phyloP scores from a whole-genome alignment of 2,329 filamentous ascomycete genomes.

The Trichophyton simii region DNA sequence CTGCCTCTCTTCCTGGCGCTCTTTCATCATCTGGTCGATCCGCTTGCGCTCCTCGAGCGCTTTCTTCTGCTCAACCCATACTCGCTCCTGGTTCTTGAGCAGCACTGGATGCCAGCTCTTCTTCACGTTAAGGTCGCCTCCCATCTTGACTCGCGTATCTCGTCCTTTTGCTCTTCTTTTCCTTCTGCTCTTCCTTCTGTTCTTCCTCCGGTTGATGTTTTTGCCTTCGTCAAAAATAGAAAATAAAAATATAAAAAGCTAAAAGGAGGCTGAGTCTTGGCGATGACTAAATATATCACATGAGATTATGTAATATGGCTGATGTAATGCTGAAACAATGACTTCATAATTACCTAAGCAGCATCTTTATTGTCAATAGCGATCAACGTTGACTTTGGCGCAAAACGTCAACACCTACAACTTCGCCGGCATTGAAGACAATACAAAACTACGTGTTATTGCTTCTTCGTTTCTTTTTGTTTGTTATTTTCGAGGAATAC shows the following conservation, averaged over 20 bases:
- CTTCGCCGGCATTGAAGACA: not conserved
- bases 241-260: not conserved
- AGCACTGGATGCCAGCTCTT: conserved; percentile 89
- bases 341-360: not conserved
- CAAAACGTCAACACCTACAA: no score
- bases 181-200: not conserved
- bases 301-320: not conserved
- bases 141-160: conserved; percentile 10
- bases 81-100: conserved; percentile 77
- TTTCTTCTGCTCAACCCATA: conserved; percentile 84
- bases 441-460: not conserved
- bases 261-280: not conserved
- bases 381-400: no score
- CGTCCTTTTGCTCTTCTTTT: not conserved
- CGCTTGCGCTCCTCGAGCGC: conserved; percentile 90
- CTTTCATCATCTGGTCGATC: conserved; percentile 80
- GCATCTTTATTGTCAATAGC: no score
- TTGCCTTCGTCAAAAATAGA: not conserved
- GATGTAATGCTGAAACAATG: not conserved
- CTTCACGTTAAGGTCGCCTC: conserved; percentile 84
- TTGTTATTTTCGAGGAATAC: not conserved
- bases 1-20: conserved; percentile 83
- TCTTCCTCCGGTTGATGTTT: not conserved
- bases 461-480: not conserved
- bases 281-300: not conserved